These are phyloP conservation scores for Ustilago nuda DNA, from an alignment of 1,284 basidiomycete genomes.

Conservation along the genomic window DNA sequence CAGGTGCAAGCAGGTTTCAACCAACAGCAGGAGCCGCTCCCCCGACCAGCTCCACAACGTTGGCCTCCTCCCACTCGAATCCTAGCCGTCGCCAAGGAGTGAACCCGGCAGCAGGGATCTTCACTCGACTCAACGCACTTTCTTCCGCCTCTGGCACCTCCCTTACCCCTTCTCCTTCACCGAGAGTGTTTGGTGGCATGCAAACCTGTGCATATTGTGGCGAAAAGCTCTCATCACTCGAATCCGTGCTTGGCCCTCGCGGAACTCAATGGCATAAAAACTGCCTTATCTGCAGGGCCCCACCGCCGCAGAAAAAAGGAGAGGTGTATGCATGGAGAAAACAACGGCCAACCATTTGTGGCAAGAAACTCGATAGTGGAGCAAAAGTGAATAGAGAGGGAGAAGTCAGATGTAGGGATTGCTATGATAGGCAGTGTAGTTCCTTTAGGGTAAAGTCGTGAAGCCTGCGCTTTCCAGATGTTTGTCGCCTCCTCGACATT, in stretches of 20 bases:
- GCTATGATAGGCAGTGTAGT: slow-evolving; percentile 41
- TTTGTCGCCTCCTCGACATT: slow-evolving; percentile 6
- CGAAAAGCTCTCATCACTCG: slow-evolving; percentile 46
- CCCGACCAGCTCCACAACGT: slow-evolving; percentile 43
- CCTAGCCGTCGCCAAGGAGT: not conserved
- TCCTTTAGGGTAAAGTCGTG: slow-evolving; percentile 22
- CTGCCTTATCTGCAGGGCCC: slow-evolving; percentile 51
- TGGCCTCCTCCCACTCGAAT: not conserved
- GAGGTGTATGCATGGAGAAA: slow-evolving; percentile 5
- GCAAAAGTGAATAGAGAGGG: slow-evolving; percentile 56
- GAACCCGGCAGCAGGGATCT: slow-evolving; percentile 55
- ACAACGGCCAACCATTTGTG: slow-evolving; percentile 18
- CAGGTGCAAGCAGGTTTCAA: slow-evolving; percentile 32
- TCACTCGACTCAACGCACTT: slow-evolving; percentile 27
- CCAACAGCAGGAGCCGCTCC: slow-evolving; percentile 53
- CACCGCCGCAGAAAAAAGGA: not conserved
- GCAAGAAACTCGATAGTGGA: slow-evolving; percentile 51
- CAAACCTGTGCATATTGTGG: slow-evolving; percentile 48
- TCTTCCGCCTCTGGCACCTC: slow-evolving; percentile 15
- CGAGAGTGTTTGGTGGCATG: slow-evolving; percentile 48
- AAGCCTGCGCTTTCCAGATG: not conserved
- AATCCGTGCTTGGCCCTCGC: slow-evolving; percentile 52
- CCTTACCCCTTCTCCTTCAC: not conserved
- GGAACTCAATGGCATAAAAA: slow-evolving; percentile 52
- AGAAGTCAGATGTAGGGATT: slow-evolving; percentile 55